phyloP scores from a whole-genome alignment of 805 yeast species.

The Hanseniaspora opuntiae region DNA sequence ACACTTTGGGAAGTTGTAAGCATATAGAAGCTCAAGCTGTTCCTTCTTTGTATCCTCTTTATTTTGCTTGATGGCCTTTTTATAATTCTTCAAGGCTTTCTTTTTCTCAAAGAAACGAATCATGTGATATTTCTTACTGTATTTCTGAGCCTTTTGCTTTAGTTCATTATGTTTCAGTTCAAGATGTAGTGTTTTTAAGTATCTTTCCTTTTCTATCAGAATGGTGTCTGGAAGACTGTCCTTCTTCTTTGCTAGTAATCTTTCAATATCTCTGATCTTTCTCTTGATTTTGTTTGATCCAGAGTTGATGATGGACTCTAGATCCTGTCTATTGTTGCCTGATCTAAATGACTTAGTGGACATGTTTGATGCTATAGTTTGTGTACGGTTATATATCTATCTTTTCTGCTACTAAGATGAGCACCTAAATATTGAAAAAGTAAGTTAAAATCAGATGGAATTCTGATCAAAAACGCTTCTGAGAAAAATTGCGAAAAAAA shows the following conservation, averaged over 20 bases:
- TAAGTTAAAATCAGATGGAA: background rate
- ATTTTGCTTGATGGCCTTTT: slow-evolving; percentile 26
- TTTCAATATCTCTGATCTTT: slow-evolving; percentile 73
- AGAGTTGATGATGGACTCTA: slow-evolving; percentile 27
- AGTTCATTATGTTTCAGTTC: slow-evolving; percentile 42
- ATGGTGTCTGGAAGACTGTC: slow-evolving; percentile 51
- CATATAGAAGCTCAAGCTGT: slow-evolving; percentile 61
- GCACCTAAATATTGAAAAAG: background rate
- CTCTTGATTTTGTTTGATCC: slow-evolving; percentile 52
- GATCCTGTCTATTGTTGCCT: slow-evolving; percentile 22
- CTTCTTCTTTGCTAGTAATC: slow-evolving; percentile 43
- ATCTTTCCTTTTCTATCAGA: slow-evolving; percentile 60
- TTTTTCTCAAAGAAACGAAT: slow-evolving; percentile 82
- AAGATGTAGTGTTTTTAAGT: slow-evolving; percentile 46
- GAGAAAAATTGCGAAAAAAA: background rate
- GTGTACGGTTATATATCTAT: background rate
- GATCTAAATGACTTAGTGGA: slow-evolving; percentile 12
- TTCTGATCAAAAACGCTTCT: background rate
- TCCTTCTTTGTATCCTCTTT: slow-evolving; percentile 32
- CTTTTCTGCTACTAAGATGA: background rate
- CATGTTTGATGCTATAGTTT: background rate
- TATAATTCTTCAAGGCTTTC: slow-evolving; percentile 64
- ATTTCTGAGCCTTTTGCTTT: slow-evolving; percentile 34
- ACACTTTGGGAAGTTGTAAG: slow-evolving; percentile 61
- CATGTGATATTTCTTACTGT: slow-evolving; percentile 75